Percentiles rank a stretch among this genome's conserved stretches.
phyloP scores from a whole-genome alignment of 768 basidiomycete genomes.

The Macrolepiota dolichaula region DNA sequence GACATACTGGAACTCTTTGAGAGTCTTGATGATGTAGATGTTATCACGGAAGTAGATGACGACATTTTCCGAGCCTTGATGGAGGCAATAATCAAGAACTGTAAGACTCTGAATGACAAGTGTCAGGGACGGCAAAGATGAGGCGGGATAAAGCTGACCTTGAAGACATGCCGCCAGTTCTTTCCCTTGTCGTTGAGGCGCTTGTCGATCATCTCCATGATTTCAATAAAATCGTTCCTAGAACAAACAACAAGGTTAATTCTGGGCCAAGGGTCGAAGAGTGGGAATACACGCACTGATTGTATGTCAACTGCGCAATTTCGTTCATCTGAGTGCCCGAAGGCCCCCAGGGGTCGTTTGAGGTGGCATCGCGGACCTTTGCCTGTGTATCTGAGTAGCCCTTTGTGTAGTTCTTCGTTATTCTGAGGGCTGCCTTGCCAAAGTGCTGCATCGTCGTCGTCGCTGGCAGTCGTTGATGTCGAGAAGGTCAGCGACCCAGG shows the following conservation, averaged over 20 bases:
- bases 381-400: conserved; percentile 94
- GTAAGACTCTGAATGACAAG: conserved; percentile 65
- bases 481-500: background rate
- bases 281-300: conserved; percentile 65
- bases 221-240: conserved; percentile 94
- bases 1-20: conserved; percentile 96
- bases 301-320: conserved; percentile 93
- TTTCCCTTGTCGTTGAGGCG: conserved; percentile 98
- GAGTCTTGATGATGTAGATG: conserved; percentile 95
- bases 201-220: conserved; percentile 99
- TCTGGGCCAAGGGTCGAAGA: background rate
- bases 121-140: too few relatives aligned
- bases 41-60: conserved; percentile 99
- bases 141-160: conserved; percentile 43
- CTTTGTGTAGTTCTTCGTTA: conserved; percentile 94
- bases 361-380: conserved; percentile 94
- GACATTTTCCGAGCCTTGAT: conserved; percentile 96
- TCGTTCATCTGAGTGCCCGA: conserved; percentile 99
- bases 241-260: background rate
- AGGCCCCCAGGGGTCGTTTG: conserved; percentile 98
- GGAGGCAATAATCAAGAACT: conserved; percentile 91
- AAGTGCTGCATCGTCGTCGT: conserved; percentile 61
- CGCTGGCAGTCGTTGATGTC: background rate
- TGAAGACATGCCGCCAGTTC: conserved; percentile 99
- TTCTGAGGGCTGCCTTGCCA: conserved; percentile 81